phyloP scores from a whole-genome alignment of 2,329 filamentous ascomycete genomes.

The Nakataea oryzae region DNA sequence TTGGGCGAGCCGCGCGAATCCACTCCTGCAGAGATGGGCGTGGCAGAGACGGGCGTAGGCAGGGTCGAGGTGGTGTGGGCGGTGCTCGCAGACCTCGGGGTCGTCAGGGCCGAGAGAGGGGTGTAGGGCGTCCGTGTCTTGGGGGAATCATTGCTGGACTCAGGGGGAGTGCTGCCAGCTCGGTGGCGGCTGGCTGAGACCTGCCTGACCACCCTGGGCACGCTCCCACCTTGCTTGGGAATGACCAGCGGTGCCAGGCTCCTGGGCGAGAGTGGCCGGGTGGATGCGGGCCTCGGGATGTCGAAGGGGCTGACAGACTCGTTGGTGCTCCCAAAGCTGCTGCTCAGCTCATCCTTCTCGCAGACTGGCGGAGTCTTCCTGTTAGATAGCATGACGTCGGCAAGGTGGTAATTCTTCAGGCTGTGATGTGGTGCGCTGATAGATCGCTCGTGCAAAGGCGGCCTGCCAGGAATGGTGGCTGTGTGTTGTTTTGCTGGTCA shows the following conservation, averaged over 20 bases:
- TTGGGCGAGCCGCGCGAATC: conserved; percentile 20
- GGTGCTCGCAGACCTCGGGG: conserved; percentile 31
- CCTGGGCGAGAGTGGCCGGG: conserved; percentile 37
- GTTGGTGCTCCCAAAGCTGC: conserved; percentile 12
- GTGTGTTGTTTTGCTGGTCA: conserved; percentile 9
- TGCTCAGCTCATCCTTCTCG: conserved; percentile 19
- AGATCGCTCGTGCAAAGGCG: conserved; percentile 53
- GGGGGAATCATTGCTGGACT: conserved; percentile 29
- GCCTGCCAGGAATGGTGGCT: conserved; percentile 60
- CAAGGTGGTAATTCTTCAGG: conserved; percentile 33
- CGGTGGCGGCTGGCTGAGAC: conserved; percentile 34
- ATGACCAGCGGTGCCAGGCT: conserved; percentile 47
- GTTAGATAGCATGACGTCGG: conserved; percentile 21
- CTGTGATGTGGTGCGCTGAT: conserved; percentile 47
- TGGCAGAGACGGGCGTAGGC: conserved; percentile 34
- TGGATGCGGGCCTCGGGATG: conserved; percentile 9
- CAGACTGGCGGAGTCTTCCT: conserved; percentile 10
- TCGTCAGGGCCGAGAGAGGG: conserved; percentile 29
- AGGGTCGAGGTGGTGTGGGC: conserved; percentile 26
- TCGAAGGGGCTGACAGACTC: conserved; percentile 9
- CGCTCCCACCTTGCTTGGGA: conserved; percentile 25
- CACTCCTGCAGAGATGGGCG: neutral
- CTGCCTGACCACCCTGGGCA: conserved; percentile 23
- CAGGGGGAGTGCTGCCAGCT: conserved; percentile 30
- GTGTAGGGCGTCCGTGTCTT: conserved; percentile 32